These are phyloP conservation scores for Speleostelium caveatum DNA, from an alignment of 78 protist species.

Conservation along the genomic window DNA sequence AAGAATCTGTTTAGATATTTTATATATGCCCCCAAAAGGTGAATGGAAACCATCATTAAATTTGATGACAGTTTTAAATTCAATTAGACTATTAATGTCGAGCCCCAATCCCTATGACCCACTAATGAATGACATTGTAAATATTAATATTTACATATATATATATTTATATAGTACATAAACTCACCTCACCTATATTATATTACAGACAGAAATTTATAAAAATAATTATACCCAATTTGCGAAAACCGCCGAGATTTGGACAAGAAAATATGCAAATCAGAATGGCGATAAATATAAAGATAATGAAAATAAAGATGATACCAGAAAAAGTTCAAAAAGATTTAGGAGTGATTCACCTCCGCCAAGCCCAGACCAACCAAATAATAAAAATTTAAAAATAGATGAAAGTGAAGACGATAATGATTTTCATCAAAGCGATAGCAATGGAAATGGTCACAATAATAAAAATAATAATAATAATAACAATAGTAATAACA, in stretches of 20 bases:
- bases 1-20: slow-evolving; percentile 89
- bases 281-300: not conserved
- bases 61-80: slow-evolving; percentile 42
- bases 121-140: slow-evolving; percentile 71
- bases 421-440: not conserved
- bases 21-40: slow-evolving; percentile 82
- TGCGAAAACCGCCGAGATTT: slow-evolving; percentile 34
- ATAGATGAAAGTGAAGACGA: slow-evolving; percentile 5
- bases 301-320: not conserved
- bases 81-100: slow-evolving; percentile 66
- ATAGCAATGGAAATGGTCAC: not conserved
- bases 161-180: not conserved
- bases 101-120: slow-evolving; percentile 89
- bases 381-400: not conserved
- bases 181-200: not conserved
- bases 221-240: slow-evolving; percentile 59
- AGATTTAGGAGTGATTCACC: not conserved
- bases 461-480: not conserved
- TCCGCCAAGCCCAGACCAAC: not conserved
- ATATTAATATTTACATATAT: not conserved
- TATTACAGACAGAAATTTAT: slow-evolving; percentile 44
- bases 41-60: slow-evolving; percentile 85
- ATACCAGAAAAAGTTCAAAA: slow-evolving; percentile 5
- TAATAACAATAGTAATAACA: not conserved
- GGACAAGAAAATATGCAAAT: slow-evolving; percentile 53